These are phyloP conservation scores for Nicotiana rustica DNA, from an alignment of 305 asterid genomes.

Conservation along the genomic window DNA sequence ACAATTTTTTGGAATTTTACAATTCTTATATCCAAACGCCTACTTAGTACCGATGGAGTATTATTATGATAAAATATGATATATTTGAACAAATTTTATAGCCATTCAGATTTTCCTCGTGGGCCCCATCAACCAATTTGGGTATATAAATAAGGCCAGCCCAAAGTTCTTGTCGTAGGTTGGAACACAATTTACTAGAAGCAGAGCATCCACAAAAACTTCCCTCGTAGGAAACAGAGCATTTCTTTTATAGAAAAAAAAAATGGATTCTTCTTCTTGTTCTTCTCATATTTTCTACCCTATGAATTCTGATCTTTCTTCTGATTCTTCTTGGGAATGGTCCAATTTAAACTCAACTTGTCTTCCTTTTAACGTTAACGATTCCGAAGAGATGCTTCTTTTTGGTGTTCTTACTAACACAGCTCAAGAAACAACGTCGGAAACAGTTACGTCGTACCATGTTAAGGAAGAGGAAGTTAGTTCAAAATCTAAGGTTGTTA, in stretches of 20 bases:
- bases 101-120: constrained; percentile 2
- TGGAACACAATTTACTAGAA: background rate
- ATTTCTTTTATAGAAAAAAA: background rate
- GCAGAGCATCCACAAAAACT: background rate
- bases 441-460: constrained; percentile 45
- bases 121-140: background rate
- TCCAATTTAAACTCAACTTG: constrained; percentile 35
- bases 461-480: constrained; percentile 53
- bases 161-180: background rate
- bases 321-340: constrained; percentile 53
- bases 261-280: constrained; percentile 49
- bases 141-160: constrained; percentile 33
- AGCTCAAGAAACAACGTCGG: constrained; percentile 49
- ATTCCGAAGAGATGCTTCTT: constrained; percentile 82
- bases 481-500: constrained; percentile 37
- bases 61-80: too few species aligned
- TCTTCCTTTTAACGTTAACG: constrained; percentile 79
- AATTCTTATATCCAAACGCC: too few species aligned
- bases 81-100: background rate
- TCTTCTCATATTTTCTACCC: constrained; percentile 40
- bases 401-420: constrained; percentile 58
- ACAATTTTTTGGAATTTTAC: too few species aligned
- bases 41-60: too few species aligned
- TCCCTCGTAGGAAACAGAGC: constrained; percentile 15
- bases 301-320: constrained; percentile 43